Base-by-base conservation (phyloP, 257 asterid species). In the Fraxinus anomala region DNA sequence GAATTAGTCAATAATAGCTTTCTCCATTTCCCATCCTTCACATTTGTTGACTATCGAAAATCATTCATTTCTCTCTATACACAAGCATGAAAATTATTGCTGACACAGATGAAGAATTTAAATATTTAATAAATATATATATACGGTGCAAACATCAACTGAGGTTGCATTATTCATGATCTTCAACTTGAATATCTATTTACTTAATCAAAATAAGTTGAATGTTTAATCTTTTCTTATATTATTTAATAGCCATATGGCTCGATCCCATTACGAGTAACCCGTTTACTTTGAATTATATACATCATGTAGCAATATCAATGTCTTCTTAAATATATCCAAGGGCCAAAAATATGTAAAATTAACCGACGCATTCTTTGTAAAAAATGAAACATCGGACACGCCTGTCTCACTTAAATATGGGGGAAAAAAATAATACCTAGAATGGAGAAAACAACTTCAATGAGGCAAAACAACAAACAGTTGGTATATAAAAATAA, bases 41-140 rank as follows among this genome's bases (percentile, higher is more conserved):
- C 26, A 34, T 13, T 19, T 4, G 63, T 85, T 79, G 81, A 78
- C 77, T 76, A 66, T 73, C 23, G 72, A 47, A 72, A 74, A 75
- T 80, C 68, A 79, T 34, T 24, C 59, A 76, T 71, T 54, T 49
- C 70, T 76, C 61, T 28, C 54, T 37, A 36, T 79, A 21, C 47
- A 73, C 74, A 37, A 61, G 28, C 65, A 37, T 54, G 87, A 87
- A 39, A 84, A 70, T 67, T 87, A 86, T 73, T 71, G 85, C 76
- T 70, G 80, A 76, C 6, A n/a, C n/a, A 3, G 56, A 14, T 47
- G 4, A 42, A 12, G 16, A 42, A 42, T 40, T 1, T 42, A 34
- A 26, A 26, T 26, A 26, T 26, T 26, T 26, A 26, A 26, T 34
- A 7, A 26, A 26, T 34, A 7, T 37, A 8, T 37, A 12, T 11